These are phyloP conservation scores for Tylopilus sp. DNA, from an alignment of 1,284 basidiomycete species.

Conservation along the genomic window DNA sequence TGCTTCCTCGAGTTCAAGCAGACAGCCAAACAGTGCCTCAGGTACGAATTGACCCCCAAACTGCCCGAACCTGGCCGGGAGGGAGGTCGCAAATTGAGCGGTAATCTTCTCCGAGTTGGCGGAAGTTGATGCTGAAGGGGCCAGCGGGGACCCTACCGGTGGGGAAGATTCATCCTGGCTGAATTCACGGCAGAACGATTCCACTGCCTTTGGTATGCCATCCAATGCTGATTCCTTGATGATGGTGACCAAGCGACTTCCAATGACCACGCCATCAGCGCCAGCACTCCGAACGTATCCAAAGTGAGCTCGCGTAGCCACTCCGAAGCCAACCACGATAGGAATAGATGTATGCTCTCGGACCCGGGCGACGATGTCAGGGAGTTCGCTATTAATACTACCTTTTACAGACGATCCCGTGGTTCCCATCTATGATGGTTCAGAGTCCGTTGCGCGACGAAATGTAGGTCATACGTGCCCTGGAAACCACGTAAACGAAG, in stretches of 20 bases:
- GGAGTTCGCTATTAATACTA: conserved; percentile 72
- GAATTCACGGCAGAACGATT: conserved; percentile 72
- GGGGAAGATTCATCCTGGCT: conserved; percentile 54
- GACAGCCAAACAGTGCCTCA: conserved; percentile 88
- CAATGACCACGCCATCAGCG: conserved; percentile 94
- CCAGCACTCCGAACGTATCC: conserved; percentile 81
- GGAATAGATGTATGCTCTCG: conserved; percentile 42
- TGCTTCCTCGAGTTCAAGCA: conserved; percentile 87
- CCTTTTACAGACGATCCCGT: conserved; percentile 85
- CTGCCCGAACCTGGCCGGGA: conserved; percentile 87
- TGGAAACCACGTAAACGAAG: conserved; percentile 90
- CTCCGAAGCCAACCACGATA: conserved; percentile 95
- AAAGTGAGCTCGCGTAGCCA: conserved; percentile 91
- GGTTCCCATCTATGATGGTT: conserved; percentile 80
- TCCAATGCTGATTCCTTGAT: conserved; percentile 65
- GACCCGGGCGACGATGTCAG: conserved; percentile 51
- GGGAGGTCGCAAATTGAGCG: conserved; percentile 26
- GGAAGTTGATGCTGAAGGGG: conserved; percentile 44
- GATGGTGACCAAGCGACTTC: conserved; percentile 79
- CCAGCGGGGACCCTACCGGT: conserved; percentile 31
- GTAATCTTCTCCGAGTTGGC: conserved; percentile 1
- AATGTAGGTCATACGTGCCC: conserved; percentile 11
- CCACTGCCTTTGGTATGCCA: conserved; percentile 58
- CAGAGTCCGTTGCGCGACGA: neutral
- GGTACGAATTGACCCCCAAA: conserved; percentile 98